Evolutionary conservation across 2,329 filamentous ascomycete species (phyloP), one percentile per base, ranked within the genome.

Genomic region (Colletotrichum caudatum): DNA sequence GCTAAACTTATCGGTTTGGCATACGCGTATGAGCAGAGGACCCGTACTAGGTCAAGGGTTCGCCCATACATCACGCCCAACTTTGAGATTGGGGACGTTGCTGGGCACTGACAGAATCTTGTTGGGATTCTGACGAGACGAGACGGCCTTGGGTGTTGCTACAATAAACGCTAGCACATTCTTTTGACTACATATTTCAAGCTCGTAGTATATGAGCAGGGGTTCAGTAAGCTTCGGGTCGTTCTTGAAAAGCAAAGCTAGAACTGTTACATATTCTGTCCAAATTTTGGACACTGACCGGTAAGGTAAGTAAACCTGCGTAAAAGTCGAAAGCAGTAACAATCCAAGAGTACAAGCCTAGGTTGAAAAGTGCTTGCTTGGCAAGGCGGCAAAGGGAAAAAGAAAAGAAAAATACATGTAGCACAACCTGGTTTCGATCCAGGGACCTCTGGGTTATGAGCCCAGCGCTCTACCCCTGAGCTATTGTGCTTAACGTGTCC

Each of bases 21-120:
- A 9, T 93, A 91, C 82, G 90, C 90, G 2, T 92, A 89, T 79
- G 91, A 93, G 82, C 90, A 92, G 81, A 81, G 84, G 75, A 91
- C 80, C 1, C 62, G 74, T 41, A 75, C 76, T 2, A 75, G 80
- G 18, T 62, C 75, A 9, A 74, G 74, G 56, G 68, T 79, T 6
- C 64, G 73, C 37, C 80, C 80, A 2, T 76, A 77, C 46, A 71
- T 81, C 1, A 63, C 74, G 39, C 81, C 81, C 4, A 75, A 64
- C n/a, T 79, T 78, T 2, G 79, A 82, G 70, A 66, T 82, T 33
- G 72, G 66, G 0, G 78, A 81, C 46, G 66, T 76, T n/a, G 59
- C 69, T 14, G 72, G 72, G 6, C 69, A 62, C 18, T 74, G 48
- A 37, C n/a, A 46, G 1, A 5, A n/a, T 46, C 18, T n/a, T 7